These are phyloP conservation scores for Bisporella sp. DNA, from an alignment of 2,329 filamentous ascomycete genomes.

Conservation along the genomic window DNA sequence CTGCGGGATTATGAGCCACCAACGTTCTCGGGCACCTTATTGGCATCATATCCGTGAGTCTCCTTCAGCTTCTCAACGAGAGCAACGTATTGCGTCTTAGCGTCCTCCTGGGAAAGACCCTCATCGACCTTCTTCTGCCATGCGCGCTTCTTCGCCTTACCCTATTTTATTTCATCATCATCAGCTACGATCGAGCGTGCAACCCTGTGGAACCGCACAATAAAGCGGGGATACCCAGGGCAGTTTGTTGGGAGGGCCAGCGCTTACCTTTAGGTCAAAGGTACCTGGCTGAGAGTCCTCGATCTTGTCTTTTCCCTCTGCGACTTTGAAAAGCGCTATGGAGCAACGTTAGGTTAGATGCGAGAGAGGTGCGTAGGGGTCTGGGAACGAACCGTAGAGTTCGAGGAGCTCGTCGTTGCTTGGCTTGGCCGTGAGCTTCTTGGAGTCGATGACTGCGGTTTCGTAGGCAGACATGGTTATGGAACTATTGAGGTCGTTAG, in stretches of 20 bases:
- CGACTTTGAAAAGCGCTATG: constrained; percentile 52
- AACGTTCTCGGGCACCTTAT: constrained; percentile 56
- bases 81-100: constrained; percentile 70
- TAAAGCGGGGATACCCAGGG: neutral
- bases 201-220: neutral
- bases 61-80: constrained; percentile 66
- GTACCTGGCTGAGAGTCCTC: constrained; percentile 54
- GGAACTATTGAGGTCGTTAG: neutral
- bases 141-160: constrained; percentile 71
- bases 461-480: constrained; percentile 36
- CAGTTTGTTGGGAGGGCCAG: neutral
- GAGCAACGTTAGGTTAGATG: neutral
- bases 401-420: constrained; percentile 55
- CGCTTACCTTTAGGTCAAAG: constrained; percentile 54
- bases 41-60: constrained; percentile 59
- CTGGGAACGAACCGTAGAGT: constrained; percentile 19
- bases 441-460: constrained; percentile 54
- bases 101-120: constrained; percentile 52
- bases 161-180: constrained; percentile 30
- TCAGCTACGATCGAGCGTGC: no score
- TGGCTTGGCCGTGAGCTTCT: constrained; percentile 61
- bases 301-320: constrained; percentile 47
- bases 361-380: neutral
- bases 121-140: constrained; percentile 68
- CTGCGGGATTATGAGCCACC: constrained; percentile 11